Evolutionary conservation across 2,329 filamentous ascomycete genomes (phyloP), one percentile per base, ranked within the genome.

Genomic region (Didymella sp.): DNA sequence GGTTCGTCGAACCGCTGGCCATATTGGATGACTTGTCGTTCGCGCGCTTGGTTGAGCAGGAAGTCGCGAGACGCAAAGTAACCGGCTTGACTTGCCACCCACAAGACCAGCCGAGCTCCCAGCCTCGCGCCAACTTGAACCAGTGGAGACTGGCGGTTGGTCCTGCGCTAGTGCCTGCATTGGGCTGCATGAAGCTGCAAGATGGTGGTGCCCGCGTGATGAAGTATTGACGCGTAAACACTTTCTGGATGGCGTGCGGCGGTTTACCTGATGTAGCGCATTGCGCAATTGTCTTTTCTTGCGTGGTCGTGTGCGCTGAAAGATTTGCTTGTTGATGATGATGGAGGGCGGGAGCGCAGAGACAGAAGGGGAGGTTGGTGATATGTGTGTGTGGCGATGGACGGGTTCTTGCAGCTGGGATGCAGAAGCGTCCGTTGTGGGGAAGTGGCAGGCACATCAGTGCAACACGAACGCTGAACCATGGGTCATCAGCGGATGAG

Each of bases 361-460:
- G 27, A 31, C 27, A 21, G 35, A 5, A 15, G 17, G 45, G 15
- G 27, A 45, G 47, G 33, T 42, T 47, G 25, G 25, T 28, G 27
- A 13, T 22, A 40, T n/a, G 44, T 25, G 37, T 31, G 40, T 21
- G 44, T 52, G 49, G 51, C 50, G 41, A 60, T 30, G 19, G 21
- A n/a, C 55, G 38, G 55, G 44, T 57, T 42, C 53, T 25, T 60
- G 58, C 53, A 60, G 40, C 45, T 42, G 38, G 50, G 46, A 44
- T 52, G 48, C 59, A 56, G 51, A 49, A 48, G 55, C 40, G 47
- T 19, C 51, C 51, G 59, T 48, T 47, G 51, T 55, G 56, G 56
- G 46, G 35, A 30, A 46, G 21, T 33, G 21, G 24, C 24, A 12
- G 31, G 22, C 17, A 37, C 28, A 41, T 12, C n/a, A 25, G 33